Base-by-base conservation (phyloP, 2,329 filamentous ascomycete genomes). In the Elsinoe necatrix region DNA sequence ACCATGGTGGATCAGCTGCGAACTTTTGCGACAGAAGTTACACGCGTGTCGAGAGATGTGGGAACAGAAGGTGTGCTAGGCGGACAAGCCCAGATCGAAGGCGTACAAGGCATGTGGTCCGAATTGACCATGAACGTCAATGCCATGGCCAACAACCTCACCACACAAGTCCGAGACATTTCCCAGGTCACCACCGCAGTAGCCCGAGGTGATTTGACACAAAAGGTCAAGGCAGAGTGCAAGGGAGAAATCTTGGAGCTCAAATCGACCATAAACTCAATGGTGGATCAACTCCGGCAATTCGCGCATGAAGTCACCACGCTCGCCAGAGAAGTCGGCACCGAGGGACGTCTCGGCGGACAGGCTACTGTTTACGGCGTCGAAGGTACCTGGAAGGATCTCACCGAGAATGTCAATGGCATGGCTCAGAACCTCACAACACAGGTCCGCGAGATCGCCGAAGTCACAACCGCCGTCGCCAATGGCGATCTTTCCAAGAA, bases 1-100 rank as follows among this genome's bases (percentile, higher is more conserved):
- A 79, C 76, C 63, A 85, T 85, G 82, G 82, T 85, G 68, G 81
- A 83, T 62, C 77, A 82, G 63, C 69, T 84, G n/a, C 80, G 82
- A 61, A 82, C 80, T 0, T 84, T 84, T 65, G 81, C 81, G 18
- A 83, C 81, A 52, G 78, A 84, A 68, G 81, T 84, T 61, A 83
- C 80, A 56, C 81, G 81, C 66, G 81, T 84, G 50, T 80, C 81
- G 54, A 76, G 80, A 62, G 81, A 84, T 68, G 81, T 84, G 69
- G 81, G 81, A 45, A 83, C 80, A 7, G 81, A 84, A 62, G 81
- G 81, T 66, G 80, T 81, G 16, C 75, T 84, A 21, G 81, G 81
- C 58, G 81, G 81, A 12, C 81, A 84, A 66, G 81, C 81, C 47
- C 79, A 82, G 64, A 82, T 84, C 41, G 80, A 81, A 61, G 81